phyloP scores from a whole-genome alignment of 164 flowering plant species.

The Malania oleifera region DNA sequence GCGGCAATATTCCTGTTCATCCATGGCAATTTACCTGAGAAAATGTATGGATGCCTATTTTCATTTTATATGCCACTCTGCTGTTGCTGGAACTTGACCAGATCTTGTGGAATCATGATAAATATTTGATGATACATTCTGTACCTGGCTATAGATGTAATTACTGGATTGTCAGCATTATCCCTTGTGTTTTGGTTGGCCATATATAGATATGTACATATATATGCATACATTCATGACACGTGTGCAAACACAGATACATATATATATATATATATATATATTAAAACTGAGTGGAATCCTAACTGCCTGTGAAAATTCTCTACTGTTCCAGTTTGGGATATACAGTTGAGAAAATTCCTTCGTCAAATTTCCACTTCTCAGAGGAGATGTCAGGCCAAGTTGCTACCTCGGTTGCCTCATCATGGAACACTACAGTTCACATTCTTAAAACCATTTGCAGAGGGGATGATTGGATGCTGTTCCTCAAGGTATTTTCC shows the following conservation, averaged over 20 bases:
- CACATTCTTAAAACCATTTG: conserved; percentile 51
- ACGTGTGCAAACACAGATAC: no score
- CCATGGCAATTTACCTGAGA: conserved; percentile 72
- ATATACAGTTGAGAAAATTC: conserved; percentile 66
- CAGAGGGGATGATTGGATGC: conserved; percentile 64
- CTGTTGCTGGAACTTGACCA: no score
- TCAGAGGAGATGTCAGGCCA: conserved; percentile 51
- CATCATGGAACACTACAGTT: conserved; percentile 62
- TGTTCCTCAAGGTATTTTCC: conserved; percentile 63
- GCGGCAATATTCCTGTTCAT: conserved; percentile 57
- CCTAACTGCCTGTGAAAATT: not conserved
- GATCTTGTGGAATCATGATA: no score
- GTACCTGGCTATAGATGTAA: no score
- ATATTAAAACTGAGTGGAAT: not conserved
- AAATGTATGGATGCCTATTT: conserved; percentile 40
- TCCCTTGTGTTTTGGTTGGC: no score
- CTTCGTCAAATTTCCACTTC: conserved; percentile 52
- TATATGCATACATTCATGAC: no score
- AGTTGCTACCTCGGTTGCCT: conserved; percentile 43
- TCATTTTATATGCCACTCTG: conserved; percentile 7
- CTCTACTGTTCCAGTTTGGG: conserved; percentile 54
- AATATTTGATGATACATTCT: no score
- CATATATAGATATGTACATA: no score
- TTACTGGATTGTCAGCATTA: not conserved
- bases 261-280: no score